A percentile compares a stretch with the other conserved stretches of the same genome.
phyloP scores from a whole-genome alignment of 345 rosid species.

The Pistacia integerrima region DNA sequence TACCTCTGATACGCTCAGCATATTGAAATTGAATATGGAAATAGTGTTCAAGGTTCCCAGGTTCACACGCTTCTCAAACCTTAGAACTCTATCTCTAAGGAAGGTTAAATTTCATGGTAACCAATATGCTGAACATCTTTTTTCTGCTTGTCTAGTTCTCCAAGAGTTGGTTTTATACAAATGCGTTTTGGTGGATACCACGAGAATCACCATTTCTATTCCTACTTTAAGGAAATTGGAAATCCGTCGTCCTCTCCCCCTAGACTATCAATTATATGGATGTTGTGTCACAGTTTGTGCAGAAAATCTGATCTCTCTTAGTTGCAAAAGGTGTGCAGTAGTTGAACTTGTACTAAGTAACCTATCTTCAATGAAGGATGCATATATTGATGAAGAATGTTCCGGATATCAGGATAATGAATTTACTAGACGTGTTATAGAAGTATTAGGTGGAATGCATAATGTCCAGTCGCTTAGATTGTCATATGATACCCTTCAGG shows the following conservation, averaged over 20 bases:
- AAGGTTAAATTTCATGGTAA: background rate
- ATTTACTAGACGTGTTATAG: background rate
- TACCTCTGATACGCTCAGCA: background rate
- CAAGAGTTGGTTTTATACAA: background rate
- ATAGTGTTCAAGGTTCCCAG: background rate
- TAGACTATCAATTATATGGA: background rate
- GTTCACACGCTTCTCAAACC: no score
- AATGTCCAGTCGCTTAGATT: background rate
- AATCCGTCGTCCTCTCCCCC: background rate
- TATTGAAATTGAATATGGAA: background rate
- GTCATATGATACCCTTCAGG: background rate
- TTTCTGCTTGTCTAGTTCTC: background rate
- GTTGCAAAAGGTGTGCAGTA: background rate
- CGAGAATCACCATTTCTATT: background rate
- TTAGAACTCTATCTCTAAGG: background rate
- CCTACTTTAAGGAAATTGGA: background rate
- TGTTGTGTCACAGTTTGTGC: background rate
- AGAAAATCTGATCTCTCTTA: background rate
- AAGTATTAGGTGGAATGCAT: background rate
- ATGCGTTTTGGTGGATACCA: background rate
- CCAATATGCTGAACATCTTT: background rate
- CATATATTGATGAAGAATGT: background rate
- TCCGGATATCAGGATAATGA: no score
- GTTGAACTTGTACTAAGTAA: background rate
- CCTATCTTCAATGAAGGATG: background rate